Conservation (phyloP, 148 eudicot species). For the Simmondsia chinensis region DNA sequence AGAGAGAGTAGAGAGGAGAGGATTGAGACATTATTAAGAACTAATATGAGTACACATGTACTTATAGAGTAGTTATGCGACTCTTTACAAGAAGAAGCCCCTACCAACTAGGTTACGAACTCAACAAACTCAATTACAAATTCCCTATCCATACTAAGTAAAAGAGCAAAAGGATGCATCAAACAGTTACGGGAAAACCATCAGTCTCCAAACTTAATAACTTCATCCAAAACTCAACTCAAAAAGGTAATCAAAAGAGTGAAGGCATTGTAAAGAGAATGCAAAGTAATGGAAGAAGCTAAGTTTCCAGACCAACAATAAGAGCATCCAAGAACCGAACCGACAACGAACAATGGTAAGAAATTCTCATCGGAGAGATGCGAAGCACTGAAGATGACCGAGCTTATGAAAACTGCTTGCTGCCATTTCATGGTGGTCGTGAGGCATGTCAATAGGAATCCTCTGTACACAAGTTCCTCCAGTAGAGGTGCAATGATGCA, state of each 20-base stretch:
- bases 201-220: too few relatives aligned
- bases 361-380: constrained; percentile 77
- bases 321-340: constrained; percentile 66
- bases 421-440: constrained; percentile 57
- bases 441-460: constrained; percentile 55
- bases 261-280: constrained; percentile 78
- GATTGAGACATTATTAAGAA: too few relatives aligned
- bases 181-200: too few relatives aligned
- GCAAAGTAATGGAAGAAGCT: constrained; percentile 46
- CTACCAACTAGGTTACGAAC: too few relatives aligned
- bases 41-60: too few relatives aligned
- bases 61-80: too few relatives aligned
- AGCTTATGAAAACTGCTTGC: constrained; percentile 59
- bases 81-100: too few relatives aligned
- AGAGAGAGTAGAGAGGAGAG: too few relatives aligned
- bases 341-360: constrained; percentile 49
- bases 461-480: constrained; percentile 78
- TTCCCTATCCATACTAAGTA: too few relatives aligned
- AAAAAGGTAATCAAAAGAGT: constrained; percentile 29
- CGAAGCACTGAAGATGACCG: constrained; percentile 57
- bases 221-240: constrained; percentile 22
- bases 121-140: too few relatives aligned
- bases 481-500: constrained; percentile 71
- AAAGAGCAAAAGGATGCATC: too few relatives aligned
- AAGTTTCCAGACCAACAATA: constrained; percentile 83